A percentile compares a stretch with the other conserved stretches of the same genome.
Evolutionary conservation across 2,329 filamentous ascomycete genomes (phyloP).

Genomic region (Fonsecaea pedrosoi): DNA sequence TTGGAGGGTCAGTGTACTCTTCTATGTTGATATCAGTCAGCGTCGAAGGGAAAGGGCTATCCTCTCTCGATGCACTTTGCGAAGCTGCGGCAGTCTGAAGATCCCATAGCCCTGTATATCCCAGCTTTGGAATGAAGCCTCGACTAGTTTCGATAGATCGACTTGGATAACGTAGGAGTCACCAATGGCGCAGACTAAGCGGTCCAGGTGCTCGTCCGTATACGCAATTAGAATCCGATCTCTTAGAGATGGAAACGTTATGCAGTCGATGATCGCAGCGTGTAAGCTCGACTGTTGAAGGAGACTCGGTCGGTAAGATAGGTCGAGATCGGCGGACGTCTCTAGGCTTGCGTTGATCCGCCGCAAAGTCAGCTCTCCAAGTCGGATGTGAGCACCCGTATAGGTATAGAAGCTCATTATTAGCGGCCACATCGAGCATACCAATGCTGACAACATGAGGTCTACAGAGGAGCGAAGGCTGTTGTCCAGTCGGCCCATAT

Average conservation of each 20-base stretch:
- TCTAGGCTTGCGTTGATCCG: neutral
- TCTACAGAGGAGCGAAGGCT: too few relatives aligned
- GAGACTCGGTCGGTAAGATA: conserved; percentile 11
- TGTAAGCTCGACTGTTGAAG: conserved; percentile 9
- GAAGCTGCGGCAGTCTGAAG: neutral
- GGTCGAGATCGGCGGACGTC: neutral
- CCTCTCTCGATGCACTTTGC: neutral
- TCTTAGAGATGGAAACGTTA: conserved; percentile 19
- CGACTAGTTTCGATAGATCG: conserved; percentile 20
- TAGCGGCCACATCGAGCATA: neutral
- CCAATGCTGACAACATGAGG: conserved; percentile 11
- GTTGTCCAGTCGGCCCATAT: neutral
- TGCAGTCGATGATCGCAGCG: conserved; percentile 20
- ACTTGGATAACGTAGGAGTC: conserved; percentile 9
- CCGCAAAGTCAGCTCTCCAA: neutral
- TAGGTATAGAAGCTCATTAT: conserved; percentile 12
- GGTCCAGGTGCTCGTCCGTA: conserved; percentile 15
- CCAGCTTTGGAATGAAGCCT: neutral
- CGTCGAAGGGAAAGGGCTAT: neutral
- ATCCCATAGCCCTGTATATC: conserved; percentile 21
- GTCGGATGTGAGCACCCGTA: neutral
- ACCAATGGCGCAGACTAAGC: conserved; percentile 15
- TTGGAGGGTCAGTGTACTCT: neutral
- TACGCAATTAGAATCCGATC: conserved; percentile 15
- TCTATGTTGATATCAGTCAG: neutral